Conservation (phyloP, 2,329 filamentous ascomycete species). For the Trichoderma sp. region DNA sequence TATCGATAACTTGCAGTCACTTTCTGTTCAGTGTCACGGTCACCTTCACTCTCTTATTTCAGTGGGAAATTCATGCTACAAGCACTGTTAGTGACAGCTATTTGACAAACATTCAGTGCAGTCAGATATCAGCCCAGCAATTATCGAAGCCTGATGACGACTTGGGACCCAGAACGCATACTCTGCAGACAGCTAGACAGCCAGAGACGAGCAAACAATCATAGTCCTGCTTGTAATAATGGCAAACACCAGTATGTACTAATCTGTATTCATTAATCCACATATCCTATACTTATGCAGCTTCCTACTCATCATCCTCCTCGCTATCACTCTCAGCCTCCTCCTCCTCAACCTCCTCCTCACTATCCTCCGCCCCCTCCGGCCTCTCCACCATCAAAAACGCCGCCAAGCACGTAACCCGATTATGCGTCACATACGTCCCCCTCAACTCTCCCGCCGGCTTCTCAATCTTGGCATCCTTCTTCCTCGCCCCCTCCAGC, state of each 20-base stretch:
- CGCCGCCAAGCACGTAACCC: constrained; percentile 84
- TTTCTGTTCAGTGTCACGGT: no score
- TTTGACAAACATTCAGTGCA: background rate
- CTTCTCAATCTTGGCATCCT: constrained; percentile 30
- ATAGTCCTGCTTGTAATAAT: background rate
- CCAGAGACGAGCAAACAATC: background rate
- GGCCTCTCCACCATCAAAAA: constrained; percentile 79
- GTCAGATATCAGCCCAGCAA: background rate
- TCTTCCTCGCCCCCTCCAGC: constrained; percentile 31
- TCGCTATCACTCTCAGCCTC: constrained; percentile 44
- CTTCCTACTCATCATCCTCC: constrained; percentile 27
- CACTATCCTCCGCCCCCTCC: constrained; percentile 61
- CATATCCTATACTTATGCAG: background rate
- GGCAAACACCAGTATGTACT: background rate
- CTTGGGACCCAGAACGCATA: background rate
- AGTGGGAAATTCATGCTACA: no score
- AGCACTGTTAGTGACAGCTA: background rate
- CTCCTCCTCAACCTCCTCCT: constrained; percentile 49
- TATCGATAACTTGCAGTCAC: no score
- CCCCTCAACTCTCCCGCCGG: constrained; percentile 68
- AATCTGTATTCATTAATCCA: background rate
- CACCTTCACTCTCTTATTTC: no score
- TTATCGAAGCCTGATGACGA: background rate
- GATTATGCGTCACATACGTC: constrained; percentile 79
- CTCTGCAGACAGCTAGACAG: accelerated